A percentile compares a stretch with the other conserved stretches of the same genome.
phyloP scores from a whole-genome alignment of 768 basidiomycete genomes.

The Hypholoma sublateritium region DNA sequence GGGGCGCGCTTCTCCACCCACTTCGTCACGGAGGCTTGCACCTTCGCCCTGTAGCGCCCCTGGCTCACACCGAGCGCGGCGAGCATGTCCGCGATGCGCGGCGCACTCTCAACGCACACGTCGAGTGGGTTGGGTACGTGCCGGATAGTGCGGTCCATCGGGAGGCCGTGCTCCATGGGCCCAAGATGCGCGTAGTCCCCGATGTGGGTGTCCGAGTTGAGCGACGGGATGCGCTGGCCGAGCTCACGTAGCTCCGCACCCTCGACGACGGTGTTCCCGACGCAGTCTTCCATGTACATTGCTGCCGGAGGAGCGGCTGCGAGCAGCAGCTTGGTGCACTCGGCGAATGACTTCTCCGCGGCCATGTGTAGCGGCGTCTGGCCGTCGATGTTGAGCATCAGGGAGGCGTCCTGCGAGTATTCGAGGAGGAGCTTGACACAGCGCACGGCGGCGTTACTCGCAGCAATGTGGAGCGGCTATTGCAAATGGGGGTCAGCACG shows the following conservation, averaged over 20 bases:
- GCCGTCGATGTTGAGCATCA: slow-evolving; percentile 46
- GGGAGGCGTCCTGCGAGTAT: slow-evolving; percentile 33
- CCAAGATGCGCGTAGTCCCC: neutral
- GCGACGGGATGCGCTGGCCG: slow-evolving; percentile 15
- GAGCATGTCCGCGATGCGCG: slow-evolving; percentile 2
- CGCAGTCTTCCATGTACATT: slow-evolving; percentile 49
- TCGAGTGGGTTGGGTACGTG: neutral
- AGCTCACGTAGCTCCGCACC: slow-evolving; percentile 30
- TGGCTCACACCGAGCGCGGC: neutral
- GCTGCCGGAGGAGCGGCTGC: slow-evolving; percentile 35
- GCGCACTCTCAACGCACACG: neutral
- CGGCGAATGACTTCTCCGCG: slow-evolving; percentile 28
- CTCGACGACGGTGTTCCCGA: slow-evolving; percentile 44
- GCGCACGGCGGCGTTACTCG: slow-evolving; percentile 30
- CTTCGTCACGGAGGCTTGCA: neutral
- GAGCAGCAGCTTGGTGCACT: slow-evolving; percentile 39
- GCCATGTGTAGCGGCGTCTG: slow-evolving; percentile 55
- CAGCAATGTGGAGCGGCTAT: slow-evolving; percentile 58
- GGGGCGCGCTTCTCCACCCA: slow-evolving; percentile 12
- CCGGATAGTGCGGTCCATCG: too few species aligned
- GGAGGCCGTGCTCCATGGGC: neutral
- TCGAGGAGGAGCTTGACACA: slow-evolving; percentile 37
- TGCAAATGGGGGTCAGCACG: neutral
- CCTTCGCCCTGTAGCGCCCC: slow-evolving; percentile 1
- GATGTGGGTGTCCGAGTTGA: neutral